Evolutionary conservation across 306 rosid species (phyloP), one percentile per base, ranked within the genome.

Genomic region (Luffa aegyptiaca): DNA sequence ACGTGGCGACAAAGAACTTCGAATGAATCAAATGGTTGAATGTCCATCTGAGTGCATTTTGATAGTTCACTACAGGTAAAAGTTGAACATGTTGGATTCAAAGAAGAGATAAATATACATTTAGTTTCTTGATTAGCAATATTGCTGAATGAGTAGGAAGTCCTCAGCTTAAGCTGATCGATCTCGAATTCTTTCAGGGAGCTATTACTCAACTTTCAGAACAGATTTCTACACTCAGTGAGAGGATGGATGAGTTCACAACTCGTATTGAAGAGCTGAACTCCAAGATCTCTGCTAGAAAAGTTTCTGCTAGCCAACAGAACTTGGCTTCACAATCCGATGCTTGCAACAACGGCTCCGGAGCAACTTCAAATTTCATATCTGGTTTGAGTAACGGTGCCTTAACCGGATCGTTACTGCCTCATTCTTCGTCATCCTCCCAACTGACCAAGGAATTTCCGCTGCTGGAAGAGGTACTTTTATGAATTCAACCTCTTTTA

Each of bases 161-260:
- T 44, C 3, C 55, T 69, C 31, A 20, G 76, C 76, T 5, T 46
- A 44, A 6, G 33, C 36, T 13, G 77, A 74, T 73, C n/a, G 8
- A 73, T 82, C 62, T 79, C 82, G 77, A 52, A 81, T 64, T 81
- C 79, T 83, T 65, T 74, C 87, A 95, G 99, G 97, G 97, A 79
- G 84, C 92, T 65, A 86, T 91, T 76, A 93, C 93, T 65, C 99
- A 95, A 78, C 99, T 95, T 59, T 93, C 99, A 1, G 99, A 95
- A 81, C 99, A 95, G 84, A 95, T 95, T 85, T 93, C 99, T 51
- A 95, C 99, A 0, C 84, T 95, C 83, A 93, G 87, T 83, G 97
- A 90, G 90, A 86, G 99, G 84, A 93, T 95, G 97, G 99, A 95
- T 63, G 99, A 93, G 80, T 93, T 95, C 86, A 93, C 97, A 53